phyloP scores from a whole-genome alignment of 2,329 filamentous ascomycete genomes.

The Cercospora brassicicola region DNA sequence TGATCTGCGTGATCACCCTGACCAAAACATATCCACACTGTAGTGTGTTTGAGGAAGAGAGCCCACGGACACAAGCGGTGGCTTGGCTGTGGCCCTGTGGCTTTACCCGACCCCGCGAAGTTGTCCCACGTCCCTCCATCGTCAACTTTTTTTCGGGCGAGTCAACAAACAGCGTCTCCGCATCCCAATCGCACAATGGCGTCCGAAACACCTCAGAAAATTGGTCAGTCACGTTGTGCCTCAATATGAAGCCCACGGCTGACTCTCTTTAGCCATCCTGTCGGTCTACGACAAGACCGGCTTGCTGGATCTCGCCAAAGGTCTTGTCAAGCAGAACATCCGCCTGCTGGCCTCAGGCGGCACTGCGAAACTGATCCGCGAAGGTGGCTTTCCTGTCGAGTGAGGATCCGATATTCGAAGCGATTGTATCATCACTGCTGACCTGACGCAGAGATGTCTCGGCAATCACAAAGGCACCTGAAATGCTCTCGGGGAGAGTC shows the following conservation, averaged over 20 bases:
- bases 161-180: background rate
- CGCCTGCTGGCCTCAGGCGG: constrained; percentile 92
- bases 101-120: background rate
- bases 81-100: background rate
- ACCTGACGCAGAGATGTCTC: constrained; percentile 75
- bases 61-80: background rate
- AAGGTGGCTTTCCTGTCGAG: constrained; percentile 94
- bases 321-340: constrained; percentile 83
- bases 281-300: constrained; percentile 99
- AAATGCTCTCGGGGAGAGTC: constrained; percentile 89
- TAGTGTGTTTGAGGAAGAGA: background rate
- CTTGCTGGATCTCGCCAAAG: constrained; percentile 86
- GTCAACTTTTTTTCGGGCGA: constrained; percentile 5
- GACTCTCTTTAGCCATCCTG: constrained; percentile 68
- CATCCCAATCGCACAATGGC: constrained; percentile 11
- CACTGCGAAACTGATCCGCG: constrained; percentile 93
- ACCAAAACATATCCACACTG: background rate
- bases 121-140: background rate
- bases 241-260: background rate
- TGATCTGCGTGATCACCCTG: background rate
- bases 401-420: constrained; percentile 49
- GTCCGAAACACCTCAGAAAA: constrained; percentile 27
- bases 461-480: constrained; percentile 88
- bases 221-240: constrained; percentile 15
- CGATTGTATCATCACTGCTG: background rate